Evolutionary conservation across 768 basidiomycete species (phyloP), one percentile per base, ranked within the genome.

Genomic region (Tephrocybe sp.): DNA sequence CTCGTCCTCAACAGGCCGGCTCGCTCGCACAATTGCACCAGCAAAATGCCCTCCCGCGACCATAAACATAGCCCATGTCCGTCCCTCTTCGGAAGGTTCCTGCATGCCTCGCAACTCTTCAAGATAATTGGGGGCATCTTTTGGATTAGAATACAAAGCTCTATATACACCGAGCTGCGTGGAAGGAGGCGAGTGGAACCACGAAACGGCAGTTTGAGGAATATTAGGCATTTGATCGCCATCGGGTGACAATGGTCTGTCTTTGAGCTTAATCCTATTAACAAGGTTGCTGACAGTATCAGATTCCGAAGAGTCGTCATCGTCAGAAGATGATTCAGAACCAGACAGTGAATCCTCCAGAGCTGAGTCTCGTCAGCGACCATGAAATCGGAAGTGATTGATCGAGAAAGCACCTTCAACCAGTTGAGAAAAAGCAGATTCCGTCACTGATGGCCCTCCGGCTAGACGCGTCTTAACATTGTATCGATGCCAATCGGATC

Each of bases 21-120:
- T 81, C 22, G 92, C 88, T 31, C 84, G 76, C 11, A 85, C 84
- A 31, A 99, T 76, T 49, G 93, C 87, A 20, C 96, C 97, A 12
- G 97, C 97, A 69, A 99, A 98, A 67, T 99, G 97, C 10, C 97
- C 97, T 17, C 97, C 95, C 0, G 97, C 97, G 35, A 88, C 84
- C 93, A 98, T 97, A 61, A 99, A 89, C 78, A 98, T 68, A 0
- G 93, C 91, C 89, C 95, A 96, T 52, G 80, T 87, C 34, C 93
- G 75, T 13, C 84, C 90, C 14, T 75, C 70, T 12, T 71, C 68
- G 11, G 70, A 65, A 7, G 70, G 67, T 4, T 60, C 59, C 64
- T 93, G 93, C 74, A 93, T 76, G n/a, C 68, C 68, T 56, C 71
- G 78, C 17, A 95, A 69, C 53, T 84, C 82, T 1, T 76, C 60